Evolutionary conservation across 139 green algal species (phyloP), one percentile per base, ranked within the genome.

Genomic region (Coelastrella sp.): DNA sequence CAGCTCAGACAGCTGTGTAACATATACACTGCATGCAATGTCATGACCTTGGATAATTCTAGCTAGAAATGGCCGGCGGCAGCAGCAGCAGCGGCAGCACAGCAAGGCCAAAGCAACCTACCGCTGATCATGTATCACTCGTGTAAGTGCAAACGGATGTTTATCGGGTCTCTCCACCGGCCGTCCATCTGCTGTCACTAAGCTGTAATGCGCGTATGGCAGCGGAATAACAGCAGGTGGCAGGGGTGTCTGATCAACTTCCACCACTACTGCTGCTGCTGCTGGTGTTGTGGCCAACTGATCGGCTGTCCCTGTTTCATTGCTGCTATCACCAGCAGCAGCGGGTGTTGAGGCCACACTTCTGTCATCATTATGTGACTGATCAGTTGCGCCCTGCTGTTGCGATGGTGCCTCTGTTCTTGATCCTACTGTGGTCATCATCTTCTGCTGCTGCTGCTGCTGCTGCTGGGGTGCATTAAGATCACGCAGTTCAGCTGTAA

Each of bases 61-160:
- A 47, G 32, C 32, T 47, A 47, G 32, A 47, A 47, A 47, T 47
- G 32, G 1, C 32, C 1, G 32, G 65, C 83, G 59, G 81, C 81
- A 60, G 32, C 71, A 74, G 59, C 32, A 54, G 32, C 20, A 20
- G 32, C 54, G 22, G 75, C 75, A 60, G 32, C 14, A 80, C 17
- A 20, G 14, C 73, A 80, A 47, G 73, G n/a, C 20, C n/a, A 68
- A 47, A 47, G 32, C 32, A 47, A 11, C 83, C 5, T 58, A 88
- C 85, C 59, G 76, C 11, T 56, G 58, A 47, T 90, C 73, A 73
- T 83, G 82, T 4, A 90, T 17, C 19, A 97, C 96, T 14, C 96
- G 89, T 14, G 90, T 93, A 91, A 98, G 96, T 68, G 89, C 91
- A 83, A 98, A 98, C 3, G 95, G 94, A 89, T 97, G 95, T 89